phyloP scores from a whole-genome alignment of 208 protist species.

The Crithidia mellificae region DNA sequence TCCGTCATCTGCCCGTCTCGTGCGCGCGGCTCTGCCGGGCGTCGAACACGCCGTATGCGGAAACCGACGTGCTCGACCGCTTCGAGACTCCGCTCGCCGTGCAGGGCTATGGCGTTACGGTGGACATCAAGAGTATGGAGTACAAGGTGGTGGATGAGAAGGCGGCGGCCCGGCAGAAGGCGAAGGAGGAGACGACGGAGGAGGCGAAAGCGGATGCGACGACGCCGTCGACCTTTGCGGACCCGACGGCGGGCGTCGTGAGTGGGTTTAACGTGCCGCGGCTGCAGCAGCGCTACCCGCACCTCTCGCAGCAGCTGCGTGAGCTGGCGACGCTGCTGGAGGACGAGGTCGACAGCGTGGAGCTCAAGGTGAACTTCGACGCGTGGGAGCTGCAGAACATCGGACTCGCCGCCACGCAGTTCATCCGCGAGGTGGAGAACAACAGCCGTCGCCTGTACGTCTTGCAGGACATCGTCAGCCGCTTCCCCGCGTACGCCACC shows the following conservation, averaged over 20 bases:
- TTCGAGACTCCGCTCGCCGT: conserved; percentile 62
- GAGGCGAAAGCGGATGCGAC: neutral
- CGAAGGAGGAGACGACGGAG: conserved; percentile 22
- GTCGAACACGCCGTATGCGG: too few relatives aligned
- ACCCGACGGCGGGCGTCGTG: conserved; percentile 14
- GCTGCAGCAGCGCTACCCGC: conserved; percentile 41
- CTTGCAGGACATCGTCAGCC: conserved; percentile 77
- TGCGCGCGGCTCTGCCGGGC: conserved; percentile 4
- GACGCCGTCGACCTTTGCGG: neutral
- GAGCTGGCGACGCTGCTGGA: conserved; percentile 42
- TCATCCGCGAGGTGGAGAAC: conserved; percentile 44
- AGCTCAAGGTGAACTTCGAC: conserved; percentile 65
- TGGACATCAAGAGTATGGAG: conserved; percentile 96
- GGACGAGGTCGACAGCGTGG: conserved; percentile 33
- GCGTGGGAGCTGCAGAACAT: conserved; percentile 74
- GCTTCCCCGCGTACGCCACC: conserved; percentile 84
- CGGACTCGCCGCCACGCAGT: conserved; percentile 53
- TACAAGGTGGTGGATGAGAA: conserved; percentile 96
- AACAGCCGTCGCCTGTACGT: conserved; percentile 56
- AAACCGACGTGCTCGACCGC: conserved; percentile 10
- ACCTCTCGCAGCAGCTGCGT: conserved; percentile 35
- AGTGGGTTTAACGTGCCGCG: conserved; percentile 48
- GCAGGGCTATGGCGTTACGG: conserved; percentile 94
- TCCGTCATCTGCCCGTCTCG: conserved; percentile 63
- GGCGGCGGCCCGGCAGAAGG: conserved; percentile 14